Base-by-base conservation (phyloP, 2,329 filamentous ascomycete genomes). In the Phaeosphaeriaceae sp. region DNA sequence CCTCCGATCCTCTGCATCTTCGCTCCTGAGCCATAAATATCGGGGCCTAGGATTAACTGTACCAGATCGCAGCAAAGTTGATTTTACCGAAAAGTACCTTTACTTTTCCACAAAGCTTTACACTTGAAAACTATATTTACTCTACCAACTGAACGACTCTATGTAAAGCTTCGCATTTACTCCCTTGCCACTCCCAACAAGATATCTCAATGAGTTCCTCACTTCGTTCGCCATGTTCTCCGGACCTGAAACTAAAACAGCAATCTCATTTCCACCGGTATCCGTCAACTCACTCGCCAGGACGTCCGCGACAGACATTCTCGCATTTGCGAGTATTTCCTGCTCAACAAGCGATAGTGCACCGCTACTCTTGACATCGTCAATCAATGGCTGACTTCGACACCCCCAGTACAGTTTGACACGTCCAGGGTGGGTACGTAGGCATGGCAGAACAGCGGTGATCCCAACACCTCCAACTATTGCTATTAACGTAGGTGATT, bases 111-210 rank as follows among this genome's bases (percentile, higher is more conserved):
- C n/a, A n/a, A n/a, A n/a, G n/a, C n/a, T n/a, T n/a, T n/a, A n/a
- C n/a, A n/a, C n/a, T n/a, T n/a, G n/a, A n/a, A n/a, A n/a, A n/a
- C n/a, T n/a, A n/a, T n/a, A n/a, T n/a, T n/a, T n/a, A 29, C 28
- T 7, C 42, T 46, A 54, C 51, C 51, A 54, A 26, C 51, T 50
- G 23, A 54, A 54, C 5, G 42, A 32, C 33, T 54, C 51, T 30
- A 44, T 47, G 12, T 38, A 36, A 15, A 54, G 35, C 38, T 35
- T 40, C 17, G 48, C 43, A 8, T 42, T 46, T 12, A 42, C 47
- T 9, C 21, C 42, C 1, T 44, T 34, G 30, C 48, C 37, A 30
- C 35, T 48, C 23, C 23, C 11, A 13, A 42, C 51, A 38, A 54
- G 45, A 38, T 41, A 35, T 11, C 42, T 34, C 1, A 54, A 47